phyloP scores from a whole-genome alignment of 2,329 filamentous ascomycete genomes.

The Calonectria leucothoes region DNA sequence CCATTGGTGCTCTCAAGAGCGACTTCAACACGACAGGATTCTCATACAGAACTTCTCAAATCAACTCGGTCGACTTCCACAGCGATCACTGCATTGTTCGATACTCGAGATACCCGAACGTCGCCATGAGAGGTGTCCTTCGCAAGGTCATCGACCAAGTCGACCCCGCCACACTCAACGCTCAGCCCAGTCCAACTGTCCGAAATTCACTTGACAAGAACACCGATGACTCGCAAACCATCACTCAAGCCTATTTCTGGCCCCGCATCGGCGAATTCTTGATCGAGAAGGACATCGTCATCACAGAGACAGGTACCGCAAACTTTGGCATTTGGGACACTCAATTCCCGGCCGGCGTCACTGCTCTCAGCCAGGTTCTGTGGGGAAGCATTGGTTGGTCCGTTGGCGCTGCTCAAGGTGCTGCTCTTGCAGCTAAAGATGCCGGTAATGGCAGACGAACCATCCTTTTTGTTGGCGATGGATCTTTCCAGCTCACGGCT shows the following conservation, averaged over 20 bases:
- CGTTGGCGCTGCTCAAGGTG: slow-evolving; percentile 69
- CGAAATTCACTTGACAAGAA: slow-evolving; percentile 60
- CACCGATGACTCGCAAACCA: slow-evolving; percentile 54
- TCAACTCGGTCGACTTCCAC: slow-evolving; percentile 86
- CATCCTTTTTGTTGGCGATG: slow-evolving; percentile 90
- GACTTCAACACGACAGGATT: slow-evolving; percentile 89
- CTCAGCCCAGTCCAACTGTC: slow-evolving; percentile 64
- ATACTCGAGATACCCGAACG: slow-evolving; percentile 82
- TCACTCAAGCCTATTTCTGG: slow-evolving; percentile 83
- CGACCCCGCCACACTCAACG: slow-evolving; percentile 68
- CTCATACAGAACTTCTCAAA: slow-evolving; percentile 80
- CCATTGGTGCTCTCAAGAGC: slow-evolving; percentile 72
- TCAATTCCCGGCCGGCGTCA: slow-evolving; percentile 81
- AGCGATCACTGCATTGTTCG: slow-evolving; percentile 78
- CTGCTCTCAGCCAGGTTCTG: slow-evolving; percentile 82
- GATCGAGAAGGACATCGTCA: slow-evolving; percentile 77
- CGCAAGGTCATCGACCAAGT: slow-evolving; percentile 73
- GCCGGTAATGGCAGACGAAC: slow-evolving; percentile 69
- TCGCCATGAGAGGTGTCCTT: slow-evolving; percentile 83
- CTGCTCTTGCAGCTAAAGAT: slow-evolving; percentile 81
- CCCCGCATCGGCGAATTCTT: slow-evolving; percentile 80
- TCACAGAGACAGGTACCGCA: slow-evolving; percentile 89
- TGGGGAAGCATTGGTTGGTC: slow-evolving; percentile 76
- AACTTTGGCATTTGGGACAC: slow-evolving; percentile 93
- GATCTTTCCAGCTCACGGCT: slow-evolving; percentile 85